These are phyloP conservation scores for Physocladia obscura DNA, from an alignment of 192 early-diverging fungal genomes.

Conservation along the genomic window DNA sequence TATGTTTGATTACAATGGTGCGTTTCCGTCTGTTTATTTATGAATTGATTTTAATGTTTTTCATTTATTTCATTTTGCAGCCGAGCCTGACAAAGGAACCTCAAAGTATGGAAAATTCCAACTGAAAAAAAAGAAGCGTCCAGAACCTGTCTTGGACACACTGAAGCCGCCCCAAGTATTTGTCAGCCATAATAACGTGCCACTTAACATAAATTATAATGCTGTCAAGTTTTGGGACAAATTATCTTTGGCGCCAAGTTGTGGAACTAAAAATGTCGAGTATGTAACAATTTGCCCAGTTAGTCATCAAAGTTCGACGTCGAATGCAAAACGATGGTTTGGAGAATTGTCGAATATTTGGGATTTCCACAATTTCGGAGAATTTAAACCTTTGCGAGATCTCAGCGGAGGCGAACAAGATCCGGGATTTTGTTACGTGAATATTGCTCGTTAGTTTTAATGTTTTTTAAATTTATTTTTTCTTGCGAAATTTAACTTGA, in stretches of 20 bases:
- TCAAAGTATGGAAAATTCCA: conserved; percentile 24
- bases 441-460: no score
- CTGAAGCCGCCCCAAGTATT: not conserved
- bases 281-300: conserved; percentile 1
- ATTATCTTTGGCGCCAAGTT: not conserved
- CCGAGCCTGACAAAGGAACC: not conserved
- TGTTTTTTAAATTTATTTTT: no score
- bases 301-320: not conserved
- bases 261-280: conserved; percentile 15
- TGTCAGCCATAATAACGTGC: conserved; percentile 8
- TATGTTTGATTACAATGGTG: conserved; percentile 24
- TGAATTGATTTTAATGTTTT: not conserved
- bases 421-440: no score
- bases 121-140: conserved; percentile 21
- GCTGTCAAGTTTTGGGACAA: conserved; percentile 18
- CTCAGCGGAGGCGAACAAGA: no score
- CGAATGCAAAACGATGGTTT: conserved; percentile 3
- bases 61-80: not conserved
- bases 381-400: not conserved
- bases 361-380: conserved; percentile 20
- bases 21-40: not conserved
- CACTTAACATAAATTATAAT: not conserved
- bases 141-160: conserved; percentile 11
- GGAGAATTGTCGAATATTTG: conserved; percentile 14
- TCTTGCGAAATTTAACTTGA: no score